These are phyloP conservation scores for Boehmeria nivea DNA, from an alignment of 306 rosid genomes.

Conservation along the genomic window DNA sequence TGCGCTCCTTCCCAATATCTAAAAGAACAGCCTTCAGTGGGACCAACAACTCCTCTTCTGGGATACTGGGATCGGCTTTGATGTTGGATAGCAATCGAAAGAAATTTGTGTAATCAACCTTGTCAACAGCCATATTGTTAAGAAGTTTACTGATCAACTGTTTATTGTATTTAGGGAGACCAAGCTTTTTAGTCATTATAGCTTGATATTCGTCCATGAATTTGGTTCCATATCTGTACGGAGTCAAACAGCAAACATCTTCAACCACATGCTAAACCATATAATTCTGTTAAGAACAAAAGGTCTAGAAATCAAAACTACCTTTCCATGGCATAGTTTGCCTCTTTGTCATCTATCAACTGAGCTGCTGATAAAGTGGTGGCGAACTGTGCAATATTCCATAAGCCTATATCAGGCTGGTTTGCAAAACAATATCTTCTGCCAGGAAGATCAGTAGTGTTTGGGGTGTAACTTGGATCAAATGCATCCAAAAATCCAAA, in stretches of 20 bases:
- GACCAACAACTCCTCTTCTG: slow-evolving; percentile 70
- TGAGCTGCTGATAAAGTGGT: slow-evolving; percentile 61
- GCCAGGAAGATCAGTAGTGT: slow-evolving; percentile 97
- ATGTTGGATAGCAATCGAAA: slow-evolving; percentile 75
- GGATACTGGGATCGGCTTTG: slow-evolving; percentile 72
- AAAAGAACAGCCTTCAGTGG: slow-evolving; percentile 83
- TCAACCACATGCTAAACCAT: slow-evolving; percentile 11
- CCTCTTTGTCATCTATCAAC: slow-evolving; percentile 83
- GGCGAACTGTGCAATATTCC: slow-evolving; percentile 86
- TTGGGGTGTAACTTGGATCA: slow-evolving; percentile 94
- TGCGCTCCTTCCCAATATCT: slow-evolving; percentile 96
- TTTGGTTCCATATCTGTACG: slow-evolving; percentile 73
- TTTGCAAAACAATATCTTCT: slow-evolving; percentile 98
- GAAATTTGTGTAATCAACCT: slow-evolving; percentile 95
- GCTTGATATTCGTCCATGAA: slow-evolving; percentile 97
- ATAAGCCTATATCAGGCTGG: slow-evolving; percentile 95
- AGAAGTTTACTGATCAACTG: slow-evolving; percentile 87
- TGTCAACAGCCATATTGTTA: slow-evolving; percentile 90
- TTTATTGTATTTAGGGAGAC: slow-evolving; percentile 86
- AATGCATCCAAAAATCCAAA: slow-evolving; percentile 99
- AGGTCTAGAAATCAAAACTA: slow-evolving; percentile 26
- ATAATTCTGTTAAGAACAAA: background rate
- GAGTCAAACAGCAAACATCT: slow-evolving; percentile 18
- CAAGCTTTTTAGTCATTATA: slow-evolving; percentile 91
- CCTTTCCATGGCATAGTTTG: slow-evolving; percentile 97